These are phyloP conservation scores for Pythium utonaiense DNA, from an alignment of 352 stramenopile species.

Conservation along the genomic window DNA sequence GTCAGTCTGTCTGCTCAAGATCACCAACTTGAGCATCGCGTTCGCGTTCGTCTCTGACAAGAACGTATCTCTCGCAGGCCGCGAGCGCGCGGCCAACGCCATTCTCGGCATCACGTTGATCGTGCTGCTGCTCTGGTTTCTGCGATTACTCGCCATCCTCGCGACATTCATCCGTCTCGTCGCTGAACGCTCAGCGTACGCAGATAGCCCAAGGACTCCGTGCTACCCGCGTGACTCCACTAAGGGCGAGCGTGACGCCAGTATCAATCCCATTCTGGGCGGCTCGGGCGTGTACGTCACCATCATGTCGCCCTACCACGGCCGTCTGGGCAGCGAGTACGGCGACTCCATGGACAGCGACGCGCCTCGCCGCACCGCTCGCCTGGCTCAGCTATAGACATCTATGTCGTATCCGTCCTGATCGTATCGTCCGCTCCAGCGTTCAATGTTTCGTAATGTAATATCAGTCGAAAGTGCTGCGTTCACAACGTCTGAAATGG, in stretches of 20 bases:
- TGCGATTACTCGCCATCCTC: conserved; percentile 27
- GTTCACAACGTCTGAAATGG: too few species aligned
- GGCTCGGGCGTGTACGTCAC: conserved; percentile 25
- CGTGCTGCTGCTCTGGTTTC: conserved; percentile 32
- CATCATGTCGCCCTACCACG: conserved; percentile 15
- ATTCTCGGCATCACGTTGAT: conserved; percentile 29
- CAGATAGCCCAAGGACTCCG: background rate
- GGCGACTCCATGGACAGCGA: conserved; percentile 7
- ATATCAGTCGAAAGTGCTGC: too few species aligned
- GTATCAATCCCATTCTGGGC: conserved; percentile 16
- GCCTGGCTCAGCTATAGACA: conserved; percentile 18
- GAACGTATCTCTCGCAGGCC: conserved; percentile 12
- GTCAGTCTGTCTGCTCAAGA: conserved; percentile 21
- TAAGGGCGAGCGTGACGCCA: conserved; percentile 10
- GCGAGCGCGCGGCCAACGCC: conserved; percentile 22
- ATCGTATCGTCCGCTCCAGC: background rate
- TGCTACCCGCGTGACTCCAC: conserved; percentile 9
- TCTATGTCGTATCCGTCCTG: background rate
- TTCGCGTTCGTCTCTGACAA: conserved; percentile 33
- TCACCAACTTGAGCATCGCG: conserved; percentile 30
- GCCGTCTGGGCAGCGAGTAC: conserved; percentile 19
- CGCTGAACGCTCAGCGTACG: conserved; percentile 4
- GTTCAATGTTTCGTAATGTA: background rate
- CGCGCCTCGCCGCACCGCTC: conserved; percentile 10
- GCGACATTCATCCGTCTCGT: conserved; percentile 25